Conservation (phyloP, 202 grass and related monocot genomes). For the Digitaria exilis region DNA sequence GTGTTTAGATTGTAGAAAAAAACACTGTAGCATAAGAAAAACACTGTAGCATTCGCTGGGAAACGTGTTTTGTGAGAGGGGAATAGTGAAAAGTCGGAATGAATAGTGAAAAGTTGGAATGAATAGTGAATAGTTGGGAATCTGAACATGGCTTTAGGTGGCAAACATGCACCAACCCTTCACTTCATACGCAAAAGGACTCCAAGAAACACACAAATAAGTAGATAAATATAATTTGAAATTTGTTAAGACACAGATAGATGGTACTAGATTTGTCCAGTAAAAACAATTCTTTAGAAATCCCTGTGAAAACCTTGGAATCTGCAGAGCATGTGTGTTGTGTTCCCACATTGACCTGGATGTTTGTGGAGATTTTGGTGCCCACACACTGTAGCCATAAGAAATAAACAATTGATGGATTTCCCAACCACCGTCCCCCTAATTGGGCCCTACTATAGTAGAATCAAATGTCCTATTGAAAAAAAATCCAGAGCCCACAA, state of each 20-base stretch:
- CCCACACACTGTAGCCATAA: slow-evolving; percentile 20
- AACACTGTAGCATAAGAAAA: too few species aligned
- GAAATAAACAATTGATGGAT: slow-evolving; percentile 30
- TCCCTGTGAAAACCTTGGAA: slow-evolving; percentile 23
- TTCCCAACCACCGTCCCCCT: slow-evolving; percentile 23
- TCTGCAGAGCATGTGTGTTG: slow-evolving; percentile 31
- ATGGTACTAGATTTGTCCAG: background rate
- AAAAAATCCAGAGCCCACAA: background rate
- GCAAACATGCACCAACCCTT: slow-evolving; percentile 41
- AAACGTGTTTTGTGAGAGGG: too few species aligned
- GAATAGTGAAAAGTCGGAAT: too few species aligned
- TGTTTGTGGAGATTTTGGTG: slow-evolving; percentile 34
- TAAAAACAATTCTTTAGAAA: background rate
- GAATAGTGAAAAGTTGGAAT: too few species aligned
- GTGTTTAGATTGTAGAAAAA: too few species aligned
- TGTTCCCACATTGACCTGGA: slow-evolving; percentile 36
- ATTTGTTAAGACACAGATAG: background rate
- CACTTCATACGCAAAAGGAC: background rate
- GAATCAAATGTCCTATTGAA: slow-evolving; percentile 24
- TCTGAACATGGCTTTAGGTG: too few species aligned
- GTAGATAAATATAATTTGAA: background rate
- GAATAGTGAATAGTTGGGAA: too few species aligned
- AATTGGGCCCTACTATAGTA: background rate
- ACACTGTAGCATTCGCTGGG: too few species aligned
- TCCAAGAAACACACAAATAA: background rate